A percentile compares a stretch with the other conserved stretches of the same genome.
These are phyloP conservation scores for Chenopodium suecicum DNA, from an alignment of 148 eudicot genomes.

Conservation along the genomic window DNA sequence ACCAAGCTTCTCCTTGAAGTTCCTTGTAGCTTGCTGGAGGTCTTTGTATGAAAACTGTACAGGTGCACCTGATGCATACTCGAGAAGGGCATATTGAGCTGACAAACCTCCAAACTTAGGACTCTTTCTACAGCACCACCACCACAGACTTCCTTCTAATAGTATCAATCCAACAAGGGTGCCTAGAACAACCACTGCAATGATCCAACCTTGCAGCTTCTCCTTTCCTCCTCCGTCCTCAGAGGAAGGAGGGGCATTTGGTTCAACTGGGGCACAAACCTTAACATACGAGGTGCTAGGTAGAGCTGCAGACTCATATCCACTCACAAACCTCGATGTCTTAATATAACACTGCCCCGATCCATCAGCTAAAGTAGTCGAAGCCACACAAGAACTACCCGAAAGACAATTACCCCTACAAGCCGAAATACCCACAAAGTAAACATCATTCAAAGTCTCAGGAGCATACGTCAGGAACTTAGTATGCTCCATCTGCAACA, in stretches of 20 bases:
- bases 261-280: conserved; percentile 52
- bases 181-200: conserved; percentile 49
- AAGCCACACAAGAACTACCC: conserved; percentile 57
- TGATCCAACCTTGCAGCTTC: conserved; percentile 46
- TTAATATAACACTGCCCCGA: conserved; percentile 69
- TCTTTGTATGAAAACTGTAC: conserved; percentile 78
- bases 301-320: conserved; percentile 66
- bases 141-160: conserved; percentile 64
- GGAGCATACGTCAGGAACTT: conserved; percentile 64
- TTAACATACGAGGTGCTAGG: conserved; percentile 88
- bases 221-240: conserved; percentile 4
- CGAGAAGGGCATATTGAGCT: conserved; percentile 70
- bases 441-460: conserved; percentile 37
- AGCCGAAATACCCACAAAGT: conserved; percentile 40
- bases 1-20: conserved; percentile 86
- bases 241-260: conserved; percentile 44
- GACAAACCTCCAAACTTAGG: conserved; percentile 52
- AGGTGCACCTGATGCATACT: conserved; percentile 93
- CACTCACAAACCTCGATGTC: conserved; percentile 52
- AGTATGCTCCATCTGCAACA: conserved; percentile 62
- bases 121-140: conserved; percentile 69
- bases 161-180: conserved; percentile 41
- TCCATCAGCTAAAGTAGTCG: conserved; percentile 69
- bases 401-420: conserved; percentile 62
- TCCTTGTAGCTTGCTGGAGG: conserved; percentile 62